Conservation (phyloP, 495 filamentous ascomycete genomes). For the Daldinia bambusicola region DNA sequence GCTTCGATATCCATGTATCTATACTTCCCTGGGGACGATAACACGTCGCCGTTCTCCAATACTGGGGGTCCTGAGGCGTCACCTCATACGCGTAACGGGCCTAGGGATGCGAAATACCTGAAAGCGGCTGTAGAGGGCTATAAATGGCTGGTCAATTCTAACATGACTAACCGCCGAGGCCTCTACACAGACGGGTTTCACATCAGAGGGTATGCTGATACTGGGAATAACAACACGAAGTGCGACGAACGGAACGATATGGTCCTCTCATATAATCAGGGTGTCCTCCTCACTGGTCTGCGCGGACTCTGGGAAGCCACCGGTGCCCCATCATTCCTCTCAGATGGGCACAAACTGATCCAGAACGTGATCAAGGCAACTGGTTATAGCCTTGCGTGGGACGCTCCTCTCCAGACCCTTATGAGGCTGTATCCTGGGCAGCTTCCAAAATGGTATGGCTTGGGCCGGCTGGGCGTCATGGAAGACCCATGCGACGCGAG, state of each 20-base stretch:
- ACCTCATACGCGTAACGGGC: constrained; percentile 24
- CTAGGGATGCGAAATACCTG: constrained; percentile 73
- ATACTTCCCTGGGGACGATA: constrained; percentile 83
- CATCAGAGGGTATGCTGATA: constrained; percentile 70
- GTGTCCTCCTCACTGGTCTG: constrained; percentile 87
- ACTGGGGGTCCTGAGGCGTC: background rate
- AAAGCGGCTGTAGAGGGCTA: constrained; percentile 80
- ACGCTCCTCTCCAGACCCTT: constrained; percentile 51
- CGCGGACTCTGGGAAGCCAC: constrained; percentile 83
- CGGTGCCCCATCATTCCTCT: constrained; percentile 70
- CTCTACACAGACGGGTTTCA: constrained; percentile 93
- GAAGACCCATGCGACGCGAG: constrained; percentile 85
- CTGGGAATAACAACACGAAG: constrained; percentile 61
- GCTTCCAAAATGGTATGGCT: constrained; percentile 71
- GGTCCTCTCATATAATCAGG: constrained; percentile 97
- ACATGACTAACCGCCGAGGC: constrained; percentile 84
- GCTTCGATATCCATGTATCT: constrained; percentile 91
- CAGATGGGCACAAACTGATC: constrained; percentile 81
- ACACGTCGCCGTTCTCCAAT: constrained; percentile 71
- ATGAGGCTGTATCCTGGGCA: constrained; percentile 25
- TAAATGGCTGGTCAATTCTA: constrained; percentile 77
- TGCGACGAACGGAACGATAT: constrained; percentile 87
- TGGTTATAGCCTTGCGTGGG: constrained; percentile 66
- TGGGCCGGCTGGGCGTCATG: constrained; percentile 81
- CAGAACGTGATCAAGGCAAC: constrained; percentile 78